Evolutionary conservation across 768 basidiomycete species (phyloP).

Genomic region (Phallus indusiatus): DNA sequence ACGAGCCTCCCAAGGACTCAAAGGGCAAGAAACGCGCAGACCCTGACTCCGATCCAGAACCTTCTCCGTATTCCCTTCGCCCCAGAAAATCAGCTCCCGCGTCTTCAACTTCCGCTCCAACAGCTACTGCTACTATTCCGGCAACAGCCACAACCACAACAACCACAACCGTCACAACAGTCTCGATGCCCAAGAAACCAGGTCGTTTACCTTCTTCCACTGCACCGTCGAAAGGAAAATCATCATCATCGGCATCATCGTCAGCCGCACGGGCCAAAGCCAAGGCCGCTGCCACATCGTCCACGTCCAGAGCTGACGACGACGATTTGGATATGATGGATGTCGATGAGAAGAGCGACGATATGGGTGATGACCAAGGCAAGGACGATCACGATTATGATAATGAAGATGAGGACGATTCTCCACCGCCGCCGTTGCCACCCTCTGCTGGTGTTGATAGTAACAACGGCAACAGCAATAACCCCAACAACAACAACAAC

Average conservation of each 20-base stretch:
- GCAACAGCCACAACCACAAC: too few species aligned
- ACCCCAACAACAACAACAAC: too few species aligned
- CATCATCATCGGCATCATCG: too few species aligned
- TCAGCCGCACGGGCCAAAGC: slow-evolving; percentile 27
- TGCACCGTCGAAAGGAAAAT: slow-evolving; percentile 33
- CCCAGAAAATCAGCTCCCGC: slow-evolving; percentile 24
- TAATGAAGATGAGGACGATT: slow-evolving; percentile 28
- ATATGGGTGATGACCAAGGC: slow-evolving; percentile 39
- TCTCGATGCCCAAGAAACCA: slow-evolving; percentile 67
- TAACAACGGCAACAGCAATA: slow-evolving; percentile 28
- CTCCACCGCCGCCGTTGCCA: not conserved
- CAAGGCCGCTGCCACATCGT: slow-evolving; percentile 34
- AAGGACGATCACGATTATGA: slow-evolving; percentile 40
- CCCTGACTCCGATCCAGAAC: slow-evolving; percentile 31
- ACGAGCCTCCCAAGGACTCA: slow-evolving; percentile 63
- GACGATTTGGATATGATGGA: slow-evolving; percentile 76
- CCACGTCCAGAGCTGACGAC: slow-evolving; percentile 40
- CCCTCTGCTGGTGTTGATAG: slow-evolving; percentile 18
- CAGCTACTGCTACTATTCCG: too few species aligned
- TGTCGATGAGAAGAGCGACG: slow-evolving; percentile 43
- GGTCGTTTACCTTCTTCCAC: slow-evolving; percentile 45
- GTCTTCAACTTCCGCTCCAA: slow-evolving; percentile 27
- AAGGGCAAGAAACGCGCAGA: slow-evolving; percentile 91
- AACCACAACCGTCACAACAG: slow-evolving; percentile 28
- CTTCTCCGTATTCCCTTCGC: slow-evolving; percentile 54